These are phyloP conservation scores for Forsythia viridissima DNA, from an alignment of 257 asterid species.

Conservation along the genomic window DNA sequence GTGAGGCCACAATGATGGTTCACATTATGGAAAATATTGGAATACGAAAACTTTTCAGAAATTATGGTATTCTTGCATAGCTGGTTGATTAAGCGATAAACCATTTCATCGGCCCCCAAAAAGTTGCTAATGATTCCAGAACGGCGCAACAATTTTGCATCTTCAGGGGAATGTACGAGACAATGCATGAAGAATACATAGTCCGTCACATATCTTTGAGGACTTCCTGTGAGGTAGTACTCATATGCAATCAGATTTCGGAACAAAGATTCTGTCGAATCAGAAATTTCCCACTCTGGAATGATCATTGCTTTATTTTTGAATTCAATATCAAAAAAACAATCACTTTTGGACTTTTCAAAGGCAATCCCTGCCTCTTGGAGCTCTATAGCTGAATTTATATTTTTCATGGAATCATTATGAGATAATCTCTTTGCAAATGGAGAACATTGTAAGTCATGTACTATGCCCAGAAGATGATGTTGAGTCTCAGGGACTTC, in stretches of 20 bases:
- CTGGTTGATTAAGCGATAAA: neutral
- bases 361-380: constrained; percentile 15
- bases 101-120: constrained; percentile 16
- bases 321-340: constrained; percentile 10
- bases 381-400: neutral
- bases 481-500: neutral
- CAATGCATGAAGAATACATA: constrained; percentile 12
- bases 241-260: constrained; percentile 21
- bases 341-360: neutral
- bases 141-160: constrained; percentile 1
- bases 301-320: constrained; percentile 6
- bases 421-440: neutral
- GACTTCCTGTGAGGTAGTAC: neutral
- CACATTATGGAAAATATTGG: neutral
- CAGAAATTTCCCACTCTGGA: constrained; percentile 5
- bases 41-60: constrained; percentile 1
- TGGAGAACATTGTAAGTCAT: neutral
- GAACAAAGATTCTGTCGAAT: constrained; percentile 11
- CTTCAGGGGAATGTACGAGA: neutral
- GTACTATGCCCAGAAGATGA: constrained; percentile 20
- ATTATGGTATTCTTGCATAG: constrained; percentile 3
- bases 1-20: neutral
- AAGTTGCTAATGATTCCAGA: constrained; percentile 10
- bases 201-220: neutral
- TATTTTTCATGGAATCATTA: neutral